Conservation (phyloP, 202 grass and related monocot species). For the Panicum hallii region DNA sequence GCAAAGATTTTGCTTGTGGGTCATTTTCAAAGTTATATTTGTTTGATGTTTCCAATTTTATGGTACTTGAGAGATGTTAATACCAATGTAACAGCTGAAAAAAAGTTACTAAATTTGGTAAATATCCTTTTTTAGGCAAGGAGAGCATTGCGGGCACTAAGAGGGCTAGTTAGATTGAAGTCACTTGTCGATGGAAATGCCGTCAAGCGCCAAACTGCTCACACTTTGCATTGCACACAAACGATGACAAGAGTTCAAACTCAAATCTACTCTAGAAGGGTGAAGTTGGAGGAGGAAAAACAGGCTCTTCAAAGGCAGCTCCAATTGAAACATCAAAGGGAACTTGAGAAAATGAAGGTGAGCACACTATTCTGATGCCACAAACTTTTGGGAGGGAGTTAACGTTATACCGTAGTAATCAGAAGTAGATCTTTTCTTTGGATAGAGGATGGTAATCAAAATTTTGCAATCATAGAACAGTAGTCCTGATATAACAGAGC, state of each 20-base stretch:
- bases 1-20: conserved; percentile 29
- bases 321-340: conserved; percentile 70
- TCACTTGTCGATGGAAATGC: conserved; percentile 74
- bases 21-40: conserved; percentile 47
- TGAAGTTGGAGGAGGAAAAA: conserved; percentile 85
- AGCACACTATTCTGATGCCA: conserved; percentile 31
- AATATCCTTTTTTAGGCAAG: conserved; percentile 66
- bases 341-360: conserved; percentile 85
- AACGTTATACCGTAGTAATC: not conserved
- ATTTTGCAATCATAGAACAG: not conserved
- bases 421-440: not conserved
- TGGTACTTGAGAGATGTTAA: conserved; percentile 17
- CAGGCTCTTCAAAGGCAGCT: conserved; percentile 81
- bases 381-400: conserved; percentile 3
- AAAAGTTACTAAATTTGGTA: conserved; percentile 30
- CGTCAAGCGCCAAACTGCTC: conserved; percentile 76
- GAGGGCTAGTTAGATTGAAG: conserved; percentile 82
- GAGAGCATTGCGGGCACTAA: conserved; percentile 74
- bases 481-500: conserved; percentile 8
- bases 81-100: conserved; percentile 31
- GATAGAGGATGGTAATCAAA: not conserved
- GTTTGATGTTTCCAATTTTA: conserved; percentile 34
- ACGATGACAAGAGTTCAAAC: conserved; percentile 77
- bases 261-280: conserved; percentile 75
- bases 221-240: conserved; percentile 77